Evolutionary conservation across 805 yeast species (phyloP), one percentile per base, ranked within the genome.

Genomic region (Saturnispora diversa): DNA sequence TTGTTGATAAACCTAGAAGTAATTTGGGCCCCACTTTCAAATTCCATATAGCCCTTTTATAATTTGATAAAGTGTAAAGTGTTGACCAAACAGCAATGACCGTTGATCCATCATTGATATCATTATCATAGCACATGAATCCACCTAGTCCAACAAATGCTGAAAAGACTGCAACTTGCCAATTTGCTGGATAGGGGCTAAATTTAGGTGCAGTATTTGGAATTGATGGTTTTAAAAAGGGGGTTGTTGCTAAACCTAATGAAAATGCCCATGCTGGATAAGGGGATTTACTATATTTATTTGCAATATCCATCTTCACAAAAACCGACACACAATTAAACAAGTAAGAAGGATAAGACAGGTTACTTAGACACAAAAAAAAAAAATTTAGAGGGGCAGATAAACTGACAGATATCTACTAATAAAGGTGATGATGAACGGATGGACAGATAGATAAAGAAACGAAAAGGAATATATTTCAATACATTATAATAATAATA

Each of bases 41-140:
- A 42, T 75, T 63, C 45, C 78, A 45, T 27, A 80, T 35, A 10
- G 83, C 66, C 6, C 75, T 70, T 29, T 68, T 69, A 1, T 86
- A 85, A 53, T 84, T 84, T 12, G 80, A 84, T 10, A 87, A 55
- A 43, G 80, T 54, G 52, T 84, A 88, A 43, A 87, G 59, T 6
- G 82, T 58, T 6, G 84, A 75, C 95, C 96, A 88, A 2, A 92
- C 94, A 51, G 75, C 67, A 6, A 72, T 65, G 53, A 87, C 81
- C 0, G 95, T 95, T 1, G 90, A 70, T 3, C 94, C 96, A 59
- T 83, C 78, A 34, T 72, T 70, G 16, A 75, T 60, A 52, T 86
- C 95, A 12, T 84, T 80, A 54, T 87, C 96, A 47, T 68, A 68
- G 30, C 81, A 72, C 66, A 87, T 80, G 65, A 75, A 81, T 3